A percentile compares a stretch with the other conserved stretches of the same genome.
These are phyloP conservation scores for Salix exigua DNA, from an alignment of 345 rosid genomes.

Conservation along the genomic window DNA sequence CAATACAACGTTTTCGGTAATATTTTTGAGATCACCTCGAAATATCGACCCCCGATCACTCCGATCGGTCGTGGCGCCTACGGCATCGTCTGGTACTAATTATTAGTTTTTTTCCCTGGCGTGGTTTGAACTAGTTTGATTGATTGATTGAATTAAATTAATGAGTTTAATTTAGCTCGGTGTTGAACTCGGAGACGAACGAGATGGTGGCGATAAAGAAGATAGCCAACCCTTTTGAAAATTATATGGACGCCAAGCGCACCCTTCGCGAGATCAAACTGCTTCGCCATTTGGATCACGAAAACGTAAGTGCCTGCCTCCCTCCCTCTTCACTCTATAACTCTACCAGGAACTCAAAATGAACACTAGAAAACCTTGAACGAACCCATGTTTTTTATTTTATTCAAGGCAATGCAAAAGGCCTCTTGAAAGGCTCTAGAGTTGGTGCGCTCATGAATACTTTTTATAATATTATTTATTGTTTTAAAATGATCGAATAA, in stretches of 20 bases:
- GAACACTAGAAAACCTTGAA: too few relatives aligned
- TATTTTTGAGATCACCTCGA: conserved; percentile 70
- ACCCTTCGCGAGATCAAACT: conserved; percentile 98
- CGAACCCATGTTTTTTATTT: too few relatives aligned
- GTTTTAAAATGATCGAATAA: too few relatives aligned
- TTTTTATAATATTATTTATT: too few relatives aligned
- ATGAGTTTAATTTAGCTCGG: conserved; percentile 49
- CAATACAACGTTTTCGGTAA: conserved; percentile 82
- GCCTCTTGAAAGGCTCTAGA: too few relatives aligned
- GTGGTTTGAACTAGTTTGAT: background rate
- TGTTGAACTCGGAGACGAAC: conserved; percentile 82
- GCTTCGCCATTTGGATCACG: conserved; percentile 93
- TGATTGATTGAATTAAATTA: background rate
- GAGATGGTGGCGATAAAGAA: conserved; percentile 97
- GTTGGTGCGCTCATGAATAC: too few relatives aligned
- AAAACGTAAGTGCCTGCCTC: conserved; percentile 51
- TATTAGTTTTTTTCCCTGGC: too few relatives aligned
- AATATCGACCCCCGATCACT: conserved; percentile 85
- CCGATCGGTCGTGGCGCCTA: conserved; percentile 99
- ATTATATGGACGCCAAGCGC: conserved; percentile 94
- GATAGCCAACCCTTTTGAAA: conserved; percentile 92
- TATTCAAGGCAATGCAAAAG: too few relatives aligned
- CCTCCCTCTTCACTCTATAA: too few relatives aligned
- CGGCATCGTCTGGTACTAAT: conserved; percentile 84
- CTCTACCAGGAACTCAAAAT: too few relatives aligned